These are phyloP conservation scores for Galerina sulciceps DNA, from an alignment of 768 basidiomycete species.

Conservation along the genomic window DNA sequence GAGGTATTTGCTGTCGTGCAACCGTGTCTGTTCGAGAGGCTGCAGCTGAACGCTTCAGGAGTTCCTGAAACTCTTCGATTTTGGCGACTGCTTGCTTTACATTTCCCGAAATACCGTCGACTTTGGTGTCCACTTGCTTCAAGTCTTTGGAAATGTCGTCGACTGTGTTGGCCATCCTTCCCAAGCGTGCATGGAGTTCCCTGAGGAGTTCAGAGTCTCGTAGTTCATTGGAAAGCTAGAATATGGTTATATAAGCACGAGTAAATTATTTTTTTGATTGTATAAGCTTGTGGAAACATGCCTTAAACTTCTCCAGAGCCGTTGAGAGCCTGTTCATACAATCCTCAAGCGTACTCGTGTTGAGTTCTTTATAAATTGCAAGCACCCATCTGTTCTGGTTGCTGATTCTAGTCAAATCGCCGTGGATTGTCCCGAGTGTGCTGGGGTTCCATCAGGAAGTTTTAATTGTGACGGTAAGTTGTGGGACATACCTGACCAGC, in stretches of 20 bases:
- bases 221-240: not conserved
- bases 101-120: not conserved
- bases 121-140: not conserved
- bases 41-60: not conserved
- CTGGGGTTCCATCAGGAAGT: no score
- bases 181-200: not conserved
- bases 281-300: no score
- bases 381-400: not conserved
- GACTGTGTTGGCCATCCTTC: not conserved
- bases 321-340: not conserved
- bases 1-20: not conserved
- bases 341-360: not conserved
- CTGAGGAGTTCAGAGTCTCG: not conserved
- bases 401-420: not conserved
- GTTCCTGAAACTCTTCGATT: not conserved
- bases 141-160: not conserved
- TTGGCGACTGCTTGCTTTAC: no score
- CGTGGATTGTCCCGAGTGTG: slow-evolving; percentile 3
- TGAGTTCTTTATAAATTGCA: not conserved
- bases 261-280: no score
- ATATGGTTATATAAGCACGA: no score
- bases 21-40: not conserved
- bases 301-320: not conserved
- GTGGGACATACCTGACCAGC: no score
- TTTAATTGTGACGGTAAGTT: no score